These are phyloP conservation scores for Comarum palustre DNA, from an alignment of 306 rosid genomes.

Conservation along the genomic window DNA sequence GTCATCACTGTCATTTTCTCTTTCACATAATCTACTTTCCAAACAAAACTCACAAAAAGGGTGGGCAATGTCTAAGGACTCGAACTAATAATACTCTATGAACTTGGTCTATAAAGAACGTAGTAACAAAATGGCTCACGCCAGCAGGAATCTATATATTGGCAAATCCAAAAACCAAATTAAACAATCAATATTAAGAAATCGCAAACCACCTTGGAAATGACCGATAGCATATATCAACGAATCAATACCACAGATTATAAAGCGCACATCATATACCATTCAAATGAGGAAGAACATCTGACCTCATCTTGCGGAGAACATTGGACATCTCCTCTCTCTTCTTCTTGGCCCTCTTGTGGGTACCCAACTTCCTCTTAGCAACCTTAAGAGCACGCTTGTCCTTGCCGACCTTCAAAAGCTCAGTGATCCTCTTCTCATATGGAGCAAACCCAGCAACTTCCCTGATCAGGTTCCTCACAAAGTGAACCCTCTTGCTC, in stretches of 20 bases:
- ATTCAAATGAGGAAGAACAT: neutral
- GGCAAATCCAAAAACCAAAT: neutral
- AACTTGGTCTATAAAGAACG: neutral
- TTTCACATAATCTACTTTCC: neutral
- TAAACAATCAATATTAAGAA: neutral
- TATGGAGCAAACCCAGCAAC: slow-evolving; percentile 81
- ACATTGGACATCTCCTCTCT: slow-evolving; percentile 73
- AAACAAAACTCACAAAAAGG: neutral
- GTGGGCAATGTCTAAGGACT: neutral
- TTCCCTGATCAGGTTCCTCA: slow-evolving; percentile 60
- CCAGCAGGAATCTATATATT: neutral
- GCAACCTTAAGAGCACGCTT: slow-evolving; percentile 76
- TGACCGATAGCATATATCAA: neutral
- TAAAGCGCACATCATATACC: neutral
- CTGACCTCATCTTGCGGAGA: slow-evolving; percentile 74
- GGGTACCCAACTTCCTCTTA: slow-evolving; percentile 74
- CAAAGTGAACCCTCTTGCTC: slow-evolving; percentile 71
- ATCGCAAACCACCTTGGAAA: neutral
- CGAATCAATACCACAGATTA: neutral
- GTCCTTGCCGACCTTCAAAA: slow-evolving; percentile 72
- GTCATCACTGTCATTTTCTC: slow-evolving; percentile 38
- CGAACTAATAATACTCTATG: neutral
- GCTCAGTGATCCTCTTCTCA: slow-evolving; percentile 78
- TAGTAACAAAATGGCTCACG: neutral
- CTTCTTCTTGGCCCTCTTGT: slow-evolving; percentile 80